phyloP scores from a whole-genome alignment of 2,329 filamentous ascomycete species.

The Scytalidium lignicola region DNA sequence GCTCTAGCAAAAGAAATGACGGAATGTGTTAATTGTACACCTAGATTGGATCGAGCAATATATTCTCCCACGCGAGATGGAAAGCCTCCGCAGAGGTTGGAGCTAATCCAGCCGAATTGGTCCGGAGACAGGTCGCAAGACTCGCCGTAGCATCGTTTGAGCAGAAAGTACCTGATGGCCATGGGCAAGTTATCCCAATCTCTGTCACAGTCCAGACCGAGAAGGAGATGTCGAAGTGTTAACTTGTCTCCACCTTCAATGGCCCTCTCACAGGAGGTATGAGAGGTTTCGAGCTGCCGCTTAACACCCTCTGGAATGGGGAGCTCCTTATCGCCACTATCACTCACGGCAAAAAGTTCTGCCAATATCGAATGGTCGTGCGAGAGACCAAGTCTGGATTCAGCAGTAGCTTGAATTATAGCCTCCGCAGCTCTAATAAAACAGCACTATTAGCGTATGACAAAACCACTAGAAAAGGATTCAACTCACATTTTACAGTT shows the following conservation, averaged over 20 bases:
- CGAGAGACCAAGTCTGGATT: constrained; percentile 14
- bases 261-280: constrained; percentile 9
- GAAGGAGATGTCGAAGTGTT: constrained; percentile 11
- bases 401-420: constrained; percentile 14
- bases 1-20: too few species aligned
- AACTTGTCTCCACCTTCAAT: constrained; percentile 7
- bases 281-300: constrained; percentile 12
- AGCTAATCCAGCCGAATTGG: too few species aligned
- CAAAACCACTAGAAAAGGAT: too few species aligned
- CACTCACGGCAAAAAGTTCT: constrained; percentile 7
- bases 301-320: constrained; percentile 15
- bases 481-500: too few species aligned
- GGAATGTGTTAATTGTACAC: too few species aligned
- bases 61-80: too few species aligned
- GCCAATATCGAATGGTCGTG: constrained; percentile 16
- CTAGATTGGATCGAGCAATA: too few species aligned
- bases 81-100: too few species aligned
- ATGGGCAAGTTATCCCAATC: constrained; percentile 16
- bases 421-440: constrained; percentile 19
- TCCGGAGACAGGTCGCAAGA: too few species aligned
- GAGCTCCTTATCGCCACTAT: constrained; percentile 2
- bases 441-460: too few species aligned
- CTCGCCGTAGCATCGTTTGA: constrained; percentile 5
- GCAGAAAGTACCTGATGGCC: constrained; percentile 4
- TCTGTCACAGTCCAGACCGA: constrained; percentile 16